Evolutionary conservation across 345 rosid species (phyloP), one percentile per base, ranked within the genome.

Genomic region (Reutealis trisperma): DNA sequence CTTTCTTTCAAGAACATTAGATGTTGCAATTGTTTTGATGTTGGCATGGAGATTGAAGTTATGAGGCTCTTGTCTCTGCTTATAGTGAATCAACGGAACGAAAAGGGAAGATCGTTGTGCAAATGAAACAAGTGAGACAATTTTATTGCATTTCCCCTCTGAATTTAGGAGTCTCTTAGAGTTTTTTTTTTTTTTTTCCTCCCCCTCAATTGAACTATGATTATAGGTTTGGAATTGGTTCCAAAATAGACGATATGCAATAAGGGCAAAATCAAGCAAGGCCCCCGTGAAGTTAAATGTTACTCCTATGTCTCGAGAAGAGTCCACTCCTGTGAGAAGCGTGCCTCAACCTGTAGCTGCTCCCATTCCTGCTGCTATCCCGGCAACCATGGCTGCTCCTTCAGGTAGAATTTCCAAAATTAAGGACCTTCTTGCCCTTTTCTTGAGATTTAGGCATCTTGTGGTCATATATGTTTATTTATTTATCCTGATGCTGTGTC

Each of bases 181-280:
- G 47, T 81, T 54, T 37, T 37, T 37, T 37, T 37, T 51, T n/a
- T 71, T 24, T 81, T 54, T 37, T 37, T 37, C 5, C 5, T 51
- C 19, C 68, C n/a, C 63, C 70, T 51, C 30, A 71, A 71, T 67
- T 42, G 70, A 24, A 22, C 62, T 47, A 72, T 45, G 63, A 21
- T 84, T 67, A 32, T 78, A 96, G 99, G 89, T 96, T 60, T 96
- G 99, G 97, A 96, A 96, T 81, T 96, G 99, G 99, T 96, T 96
- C 86, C 99, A 96, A 83, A 96, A 96, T 82, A 96, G 86, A 86
- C 90, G 99, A 42, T 96, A 94, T 86, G 93, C 99, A 54, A 83
- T 94, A 65, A 87, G 99, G 78, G 97, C 98, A 41, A 96, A 89
- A 85, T 79, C 94, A 47, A 87, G 81, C 73, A 96, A 90, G 88